Evolutionary conservation across 306 rosid genomes (phyloP).

Genomic region (Ormosia semicastrata): DNA sequence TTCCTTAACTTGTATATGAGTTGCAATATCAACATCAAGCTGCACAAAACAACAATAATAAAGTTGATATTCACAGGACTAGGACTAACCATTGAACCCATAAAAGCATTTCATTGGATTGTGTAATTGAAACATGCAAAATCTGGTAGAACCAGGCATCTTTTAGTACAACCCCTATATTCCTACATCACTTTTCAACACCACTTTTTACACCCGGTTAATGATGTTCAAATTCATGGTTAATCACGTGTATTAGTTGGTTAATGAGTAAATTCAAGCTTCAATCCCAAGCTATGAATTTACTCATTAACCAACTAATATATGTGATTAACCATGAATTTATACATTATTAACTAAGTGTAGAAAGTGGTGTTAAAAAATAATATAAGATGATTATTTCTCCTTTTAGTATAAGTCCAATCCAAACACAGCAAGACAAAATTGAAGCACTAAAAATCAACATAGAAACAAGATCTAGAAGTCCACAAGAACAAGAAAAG

Average conservation of each 20-base stretch:
- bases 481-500: background rate
- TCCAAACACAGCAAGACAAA: background rate
- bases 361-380: too few species aligned
- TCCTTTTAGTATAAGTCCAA: background rate
- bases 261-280: too few species aligned
- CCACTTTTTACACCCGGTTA: too few species aligned
- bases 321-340: too few species aligned
- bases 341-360: too few species aligned
- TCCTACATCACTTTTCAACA: too few species aligned
- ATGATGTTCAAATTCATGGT: too few species aligned
- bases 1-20: slow-evolving; percentile 73
- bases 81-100: slow-evolving; percentile 11
- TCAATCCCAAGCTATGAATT: too few species aligned
- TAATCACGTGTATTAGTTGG: too few species aligned
- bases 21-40: slow-evolving; percentile 76
- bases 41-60: slow-evolving; percentile 40
- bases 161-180: too few species aligned
- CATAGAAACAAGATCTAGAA: background rate
- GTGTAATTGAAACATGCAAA: background rate
- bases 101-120: slow-evolving; percentile 1
- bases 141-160: slow-evolving; percentile 3
- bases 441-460: background rate
- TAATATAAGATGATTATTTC: too few species aligned
- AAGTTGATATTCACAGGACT: slow-evolving; percentile 12
- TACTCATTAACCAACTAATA: too few species aligned